phyloP scores from a whole-genome alignment of 805 yeast genomes.

The Candida orba region DNA sequence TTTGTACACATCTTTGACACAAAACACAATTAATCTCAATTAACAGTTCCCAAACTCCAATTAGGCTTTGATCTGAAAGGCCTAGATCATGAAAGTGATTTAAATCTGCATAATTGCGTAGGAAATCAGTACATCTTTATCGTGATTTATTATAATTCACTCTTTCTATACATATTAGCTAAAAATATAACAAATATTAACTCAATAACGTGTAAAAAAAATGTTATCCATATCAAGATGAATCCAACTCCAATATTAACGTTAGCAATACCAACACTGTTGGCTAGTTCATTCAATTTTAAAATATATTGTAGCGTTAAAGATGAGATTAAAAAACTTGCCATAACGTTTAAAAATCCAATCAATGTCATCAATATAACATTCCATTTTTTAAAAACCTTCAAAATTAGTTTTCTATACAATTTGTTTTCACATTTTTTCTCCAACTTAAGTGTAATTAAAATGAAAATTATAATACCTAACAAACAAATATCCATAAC shows the following conservation, averaged over 20 bases:
- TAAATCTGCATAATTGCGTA: too few species aligned
- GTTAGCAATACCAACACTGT: constrained; percentile 20
- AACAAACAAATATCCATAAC: background rate
- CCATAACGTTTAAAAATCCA: constrained; percentile 11
- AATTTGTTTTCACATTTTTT: too few species aligned
- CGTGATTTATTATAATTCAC: background rate
- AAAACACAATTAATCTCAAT: too few species aligned
- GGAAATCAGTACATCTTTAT: too few species aligned
- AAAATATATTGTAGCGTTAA: constrained; percentile 20
- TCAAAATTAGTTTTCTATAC: background rate
- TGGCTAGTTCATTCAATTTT: constrained; percentile 14
- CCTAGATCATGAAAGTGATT: too few species aligned
- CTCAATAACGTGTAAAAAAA: constrained; percentile 7
- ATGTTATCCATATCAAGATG: constrained; percentile 14
- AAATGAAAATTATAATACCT: constrained; percentile 3
- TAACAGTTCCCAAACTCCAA: too few species aligned
- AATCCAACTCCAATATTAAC: constrained; percentile 17
- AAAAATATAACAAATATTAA: constrained; percentile 10
- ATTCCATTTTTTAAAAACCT: constrained; percentile 5
- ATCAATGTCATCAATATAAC: constrained; percentile 8
- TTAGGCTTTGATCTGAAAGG: too few species aligned
- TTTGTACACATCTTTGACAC: too few species aligned
- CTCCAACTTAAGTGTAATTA: background rate
- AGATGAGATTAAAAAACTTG: constrained; percentile 16
- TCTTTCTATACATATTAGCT: constrained; percentile 17